phyloP scores from a whole-genome alignment of 345 rosid genomes.

The Litchi chinensis region DNA sequence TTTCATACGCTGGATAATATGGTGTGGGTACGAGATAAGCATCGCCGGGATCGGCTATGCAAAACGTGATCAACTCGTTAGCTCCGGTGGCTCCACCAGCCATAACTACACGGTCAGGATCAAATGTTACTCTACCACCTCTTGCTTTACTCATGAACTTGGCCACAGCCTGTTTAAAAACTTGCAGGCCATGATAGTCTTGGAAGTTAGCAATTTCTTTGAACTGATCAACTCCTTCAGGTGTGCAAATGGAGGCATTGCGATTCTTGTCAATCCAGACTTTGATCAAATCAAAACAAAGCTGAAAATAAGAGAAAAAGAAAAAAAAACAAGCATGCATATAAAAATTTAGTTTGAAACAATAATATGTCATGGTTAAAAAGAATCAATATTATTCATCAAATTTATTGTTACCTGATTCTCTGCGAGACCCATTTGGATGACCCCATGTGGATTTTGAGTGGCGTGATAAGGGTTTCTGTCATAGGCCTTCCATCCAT shows the following conservation, averaged over 20 bases:
- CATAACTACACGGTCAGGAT: constrained; percentile 77
- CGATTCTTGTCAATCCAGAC: constrained; percentile 75
- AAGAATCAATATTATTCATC: too few species aligned
- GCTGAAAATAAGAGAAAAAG: constrained; percentile 38
- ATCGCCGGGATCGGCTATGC: constrained; percentile 85
- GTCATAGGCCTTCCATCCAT: constrained; percentile 91
- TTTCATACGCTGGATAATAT: constrained; percentile 72
- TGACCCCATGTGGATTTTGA: constrained; percentile 62
- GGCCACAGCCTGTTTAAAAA: constrained; percentile 79
- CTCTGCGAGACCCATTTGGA: constrained; percentile 93
- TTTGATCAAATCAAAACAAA: constrained; percentile 56
- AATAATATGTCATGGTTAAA: too few species aligned
- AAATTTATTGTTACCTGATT: constrained; percentile 54
- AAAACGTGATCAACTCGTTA: constrained; percentile 71
- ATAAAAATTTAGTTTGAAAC: background rate
- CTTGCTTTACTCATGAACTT: constrained; percentile 75
- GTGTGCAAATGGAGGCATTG: constrained; percentile 70
- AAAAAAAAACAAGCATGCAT: background rate
- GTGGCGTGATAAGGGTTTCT: constrained; percentile 60
- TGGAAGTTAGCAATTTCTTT: constrained; percentile 72
- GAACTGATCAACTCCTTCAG: constrained; percentile 60
- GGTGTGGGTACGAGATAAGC: constrained; percentile 86
- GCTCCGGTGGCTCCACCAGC: constrained; percentile 95
- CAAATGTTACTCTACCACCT: constrained; percentile 59
- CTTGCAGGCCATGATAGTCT: constrained; percentile 78